A percentile compares a stretch with the other conserved stretches of the same genome.
Evolutionary conservation across 768 basidiomycete species (phyloP).

Genomic region (Coprinopsis sp.): DNA sequence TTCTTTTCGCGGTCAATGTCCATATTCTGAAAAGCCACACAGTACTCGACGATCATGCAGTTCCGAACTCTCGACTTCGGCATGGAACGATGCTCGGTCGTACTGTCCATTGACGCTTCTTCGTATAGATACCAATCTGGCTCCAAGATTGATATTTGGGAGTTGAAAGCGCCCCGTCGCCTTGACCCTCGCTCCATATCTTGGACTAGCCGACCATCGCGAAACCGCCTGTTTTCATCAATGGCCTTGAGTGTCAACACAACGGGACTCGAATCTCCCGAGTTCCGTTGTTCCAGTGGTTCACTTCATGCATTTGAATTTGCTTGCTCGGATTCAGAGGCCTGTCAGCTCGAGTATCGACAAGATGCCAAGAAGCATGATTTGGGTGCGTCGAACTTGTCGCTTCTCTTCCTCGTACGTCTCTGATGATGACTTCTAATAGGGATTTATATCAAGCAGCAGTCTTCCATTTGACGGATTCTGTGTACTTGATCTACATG

Average conservation of each 20-base stretch:
- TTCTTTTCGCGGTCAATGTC: background rate
- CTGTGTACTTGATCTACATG: too few species aligned
- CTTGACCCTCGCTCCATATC: background rate
- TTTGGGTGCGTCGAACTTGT: too few species aligned
- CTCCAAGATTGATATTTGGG: background rate
- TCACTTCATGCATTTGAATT: background rate
- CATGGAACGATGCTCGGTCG: conserved; percentile 11
- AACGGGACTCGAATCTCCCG: background rate
- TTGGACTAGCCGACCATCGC: background rate
- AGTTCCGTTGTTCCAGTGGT: background rate
- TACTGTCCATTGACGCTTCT: background rate
- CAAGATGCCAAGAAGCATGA: background rate
- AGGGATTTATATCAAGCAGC: too few species aligned
- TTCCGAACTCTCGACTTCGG: conserved; percentile 13
- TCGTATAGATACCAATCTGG: background rate
- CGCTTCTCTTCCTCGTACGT: too few species aligned
- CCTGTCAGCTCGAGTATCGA: background rate
- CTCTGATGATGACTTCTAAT: too few species aligned
- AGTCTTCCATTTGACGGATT: too few species aligned
- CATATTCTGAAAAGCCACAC: background rate
- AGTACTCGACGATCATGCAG: conserved; percentile 13
- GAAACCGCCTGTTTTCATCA: background rate
- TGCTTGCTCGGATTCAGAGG: background rate
- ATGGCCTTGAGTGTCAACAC: background rate
- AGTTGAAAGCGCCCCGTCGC: background rate